phyloP scores from a whole-genome alignment of 495 filamentous ascomycete genomes.

The Halenospora varia region DNA sequence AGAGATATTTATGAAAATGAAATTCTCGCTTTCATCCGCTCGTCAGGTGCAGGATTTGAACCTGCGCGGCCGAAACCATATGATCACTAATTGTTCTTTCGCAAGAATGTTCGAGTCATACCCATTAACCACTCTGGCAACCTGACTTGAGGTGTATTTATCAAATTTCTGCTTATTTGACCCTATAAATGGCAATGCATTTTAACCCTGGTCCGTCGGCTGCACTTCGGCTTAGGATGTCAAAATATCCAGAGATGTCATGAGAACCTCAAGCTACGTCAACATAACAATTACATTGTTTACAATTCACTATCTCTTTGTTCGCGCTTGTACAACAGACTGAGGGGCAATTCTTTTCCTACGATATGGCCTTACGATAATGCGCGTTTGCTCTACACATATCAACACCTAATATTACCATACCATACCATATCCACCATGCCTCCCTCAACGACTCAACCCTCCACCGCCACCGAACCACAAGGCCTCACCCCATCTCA shows the following conservation, averaged over 20 bases:
- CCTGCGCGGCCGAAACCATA: constrained; percentile 48
- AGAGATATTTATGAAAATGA: too few relatives aligned
- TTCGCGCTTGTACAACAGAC: too few relatives aligned
- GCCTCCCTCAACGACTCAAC: not conserved
- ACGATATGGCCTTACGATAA: too few relatives aligned
- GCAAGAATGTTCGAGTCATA: constrained; percentile 39
- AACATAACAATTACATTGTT: not conserved
- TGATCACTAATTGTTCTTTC: constrained; percentile 31
- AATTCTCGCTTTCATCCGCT: too few relatives aligned
- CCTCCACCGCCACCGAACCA: not conserved
- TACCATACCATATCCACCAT: not conserved
- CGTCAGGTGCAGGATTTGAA: constrained; percentile 41
- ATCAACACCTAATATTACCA: too few relatives aligned
- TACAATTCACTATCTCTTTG: too few relatives aligned
- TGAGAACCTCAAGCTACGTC: not conserved
- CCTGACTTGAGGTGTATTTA: constrained; percentile 20
- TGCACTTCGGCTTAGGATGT: constrained; percentile 9
- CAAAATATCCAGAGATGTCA: not conserved
- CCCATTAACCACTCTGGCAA: constrained; percentile 51
- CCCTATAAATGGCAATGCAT: not conserved
- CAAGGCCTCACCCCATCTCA: not conserved
- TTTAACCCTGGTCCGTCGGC: not conserved
- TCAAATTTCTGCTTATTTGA: not conserved
- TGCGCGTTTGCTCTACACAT: too few relatives aligned
- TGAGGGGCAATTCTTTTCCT: too few relatives aligned